phyloP scores from a whole-genome alignment of 176 grass and related monocot genomes.

The Cenchrus americanus region DNA sequence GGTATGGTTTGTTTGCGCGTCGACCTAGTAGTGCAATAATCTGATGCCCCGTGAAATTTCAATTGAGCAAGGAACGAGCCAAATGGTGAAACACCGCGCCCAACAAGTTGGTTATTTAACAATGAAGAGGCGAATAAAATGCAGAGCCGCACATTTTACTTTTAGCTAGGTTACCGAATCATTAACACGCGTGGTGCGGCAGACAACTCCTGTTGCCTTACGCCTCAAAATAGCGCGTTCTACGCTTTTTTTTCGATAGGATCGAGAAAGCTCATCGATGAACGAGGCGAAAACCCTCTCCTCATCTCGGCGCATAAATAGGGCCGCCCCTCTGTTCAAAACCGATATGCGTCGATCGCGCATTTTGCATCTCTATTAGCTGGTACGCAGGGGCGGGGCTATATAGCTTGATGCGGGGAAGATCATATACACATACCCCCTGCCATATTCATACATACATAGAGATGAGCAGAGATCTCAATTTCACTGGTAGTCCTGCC shows the following conservation, averaged over 20 bases:
- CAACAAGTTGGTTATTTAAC: slow-evolving; percentile 34
- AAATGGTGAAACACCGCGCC: background rate
- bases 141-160: too few relatives aligned
- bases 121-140: slow-evolving; percentile 34
- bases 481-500: slow-evolving; percentile 28
- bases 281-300: background rate
- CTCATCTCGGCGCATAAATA: background rate
- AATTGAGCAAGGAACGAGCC: too few relatives aligned
- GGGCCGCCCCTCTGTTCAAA: background rate
- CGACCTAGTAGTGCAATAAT: too few relatives aligned
- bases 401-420: background rate
- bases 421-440: background rate
- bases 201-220: slow-evolving; percentile 1
- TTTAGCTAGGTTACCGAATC: background rate
- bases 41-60: too few relatives aligned
- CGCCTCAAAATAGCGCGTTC: background rate
- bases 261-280: slow-evolving; percentile 18
- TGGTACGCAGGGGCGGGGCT: background rate
- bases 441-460: too few relatives aligned
- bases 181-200: slow-evolving; percentile 1
- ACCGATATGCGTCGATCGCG: background rate
- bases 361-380: background rate
- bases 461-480: slow-evolving; percentile 15
- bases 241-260: slow-evolving; percentile 31
- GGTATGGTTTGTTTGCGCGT: too few relatives aligned